Base-by-base conservation (phyloP, 2,329 filamentous ascomycete species). In the Stagonosporopsis chrysanthemi region DNA sequence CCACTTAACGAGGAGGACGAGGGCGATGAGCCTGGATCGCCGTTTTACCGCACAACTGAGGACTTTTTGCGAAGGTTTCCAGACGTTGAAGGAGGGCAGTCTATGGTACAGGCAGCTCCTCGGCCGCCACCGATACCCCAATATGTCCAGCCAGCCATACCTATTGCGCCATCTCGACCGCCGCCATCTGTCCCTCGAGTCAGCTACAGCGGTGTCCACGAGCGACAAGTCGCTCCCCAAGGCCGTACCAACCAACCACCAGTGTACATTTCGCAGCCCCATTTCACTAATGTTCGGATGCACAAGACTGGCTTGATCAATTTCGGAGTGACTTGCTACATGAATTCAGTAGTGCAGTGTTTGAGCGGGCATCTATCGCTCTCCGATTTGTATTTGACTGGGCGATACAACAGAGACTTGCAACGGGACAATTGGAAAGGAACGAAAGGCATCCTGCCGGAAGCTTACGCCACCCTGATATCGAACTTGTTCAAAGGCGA, bases 291-390 rank as follows among this genome's bases (percentile, higher is more conserved):
- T 23, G 77, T 80, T 35, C 76, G 78, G 26, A 80, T 86, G 66
- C 84, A 87, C n/a, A 80, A 81, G 33, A 90, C 91, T 11, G 93
- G 94, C 0, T 82, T 97, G 12, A 80, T 87, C 56, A 97, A 97
- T 66, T 90, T 92, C 38, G 86, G 87, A 1, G 88, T 90, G 43
- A 93, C 90, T 63, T 97, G 94, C 74, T 97, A 97, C 72, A 92
- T 95, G 82, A 97, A 97, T 75, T 89, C 91, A n/a, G 88, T 89
- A 0, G 81, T 98, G 24, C 94, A 98, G 75, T 90, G 90, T 58
- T 79, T 97, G 17, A 90, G 90, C 56, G 89, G 88, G 1, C 94
- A 92, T 0, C 78, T 83, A 8, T 80, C 82, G 17, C 75, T 89
- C 39, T 85, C 84, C 71, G 85, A 70, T 77, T 86, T 78, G 83